Base-by-base conservation (phyloP, 169 alveolate species). In the Plasmodium vinckei region DNA sequence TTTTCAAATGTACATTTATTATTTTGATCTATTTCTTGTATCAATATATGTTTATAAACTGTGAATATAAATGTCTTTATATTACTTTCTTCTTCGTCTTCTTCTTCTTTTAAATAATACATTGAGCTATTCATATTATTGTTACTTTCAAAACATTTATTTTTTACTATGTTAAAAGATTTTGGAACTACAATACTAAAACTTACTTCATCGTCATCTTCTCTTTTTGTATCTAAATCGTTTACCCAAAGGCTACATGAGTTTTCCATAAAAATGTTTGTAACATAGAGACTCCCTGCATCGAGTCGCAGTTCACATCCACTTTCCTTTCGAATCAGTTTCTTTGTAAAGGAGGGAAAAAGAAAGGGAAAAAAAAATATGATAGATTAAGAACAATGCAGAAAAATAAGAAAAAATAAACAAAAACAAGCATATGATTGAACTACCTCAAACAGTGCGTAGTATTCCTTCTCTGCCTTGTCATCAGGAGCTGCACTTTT, bases 231-330 rank as follows among this genome's bases (percentile, higher is more conserved):
- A n/a, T 75, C 70, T 46, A 42, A 13, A 21, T 63, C 21, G 5
- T 17, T 13, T 42, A 75, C 60, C 33, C 51, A 17, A 15, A 75
- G 13, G n/a, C 9, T n/a, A 27, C 88, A 75, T 46, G 44, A 27
- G 7, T 60, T 47, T 23, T 75, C 64, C 46, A 65, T 5, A 39
- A 75, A 75, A 9, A 47, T 63, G 47, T 65, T 75, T 21, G 53
- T 51, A 10, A 75, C 88, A 54, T 75, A 75, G 2, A 75, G 65
- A 13, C 88, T 75, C n/a, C 88, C 88, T 15, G 69, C 75, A 3
- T 13, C 21, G n/a, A 33, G 7, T 4, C 73, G 39, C 15, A 46
- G 64, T 54, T 75, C 88, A 23, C 88, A 75, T 12, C 88, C 88
- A 4, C 15, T 19, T 0, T 5, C 68, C 44, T 46, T 75, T 23